Percentiles rank a stretch among this genome's conserved stretches.
These are phyloP conservation scores for Solanum clarkiae DNA, from an alignment of 257 asterid species.

Conservation along the genomic window DNA sequence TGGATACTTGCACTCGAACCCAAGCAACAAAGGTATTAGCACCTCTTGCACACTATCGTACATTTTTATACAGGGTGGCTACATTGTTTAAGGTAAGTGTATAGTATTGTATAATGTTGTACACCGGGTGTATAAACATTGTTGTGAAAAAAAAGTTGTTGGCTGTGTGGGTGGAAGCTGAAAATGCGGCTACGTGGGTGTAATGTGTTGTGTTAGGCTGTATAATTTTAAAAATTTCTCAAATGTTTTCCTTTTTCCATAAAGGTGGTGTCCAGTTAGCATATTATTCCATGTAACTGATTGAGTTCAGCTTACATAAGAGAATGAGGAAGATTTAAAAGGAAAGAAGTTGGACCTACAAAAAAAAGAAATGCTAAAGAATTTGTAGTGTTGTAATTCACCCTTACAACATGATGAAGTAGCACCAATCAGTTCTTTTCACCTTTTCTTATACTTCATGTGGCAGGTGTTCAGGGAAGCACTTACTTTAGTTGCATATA, in stretches of 20 bases:
- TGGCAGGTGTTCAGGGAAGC: not conserved
- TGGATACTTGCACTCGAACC: not conserved
- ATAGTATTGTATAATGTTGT: not conserved
- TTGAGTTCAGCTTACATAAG: not conserved
- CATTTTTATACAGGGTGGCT: not conserved
- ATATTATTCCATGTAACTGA: not conserved
- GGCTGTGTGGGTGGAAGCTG: not conserved
- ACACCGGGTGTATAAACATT: not conserved
- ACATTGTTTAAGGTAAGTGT: not conserved
- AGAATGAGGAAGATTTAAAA: not conserved
- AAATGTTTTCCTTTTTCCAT: not conserved
- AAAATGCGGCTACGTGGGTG: not conserved
- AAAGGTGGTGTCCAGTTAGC: not conserved
- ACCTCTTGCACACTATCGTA: not conserved
- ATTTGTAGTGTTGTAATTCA: not conserved
- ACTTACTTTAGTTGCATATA: not conserved
- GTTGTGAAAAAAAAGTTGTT: not conserved
- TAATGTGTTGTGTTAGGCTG: not conserved
- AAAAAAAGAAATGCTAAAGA: not conserved
- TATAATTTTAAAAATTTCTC: not conserved
- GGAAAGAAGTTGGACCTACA: not conserved
- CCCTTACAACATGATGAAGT: not conserved
- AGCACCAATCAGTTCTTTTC: not conserved
- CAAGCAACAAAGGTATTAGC: not conserved
- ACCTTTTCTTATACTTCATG: not conserved